Evolutionary conservation across 108 stramenopile species (phyloP).

Genomic region (Tribonema minus): DNA sequence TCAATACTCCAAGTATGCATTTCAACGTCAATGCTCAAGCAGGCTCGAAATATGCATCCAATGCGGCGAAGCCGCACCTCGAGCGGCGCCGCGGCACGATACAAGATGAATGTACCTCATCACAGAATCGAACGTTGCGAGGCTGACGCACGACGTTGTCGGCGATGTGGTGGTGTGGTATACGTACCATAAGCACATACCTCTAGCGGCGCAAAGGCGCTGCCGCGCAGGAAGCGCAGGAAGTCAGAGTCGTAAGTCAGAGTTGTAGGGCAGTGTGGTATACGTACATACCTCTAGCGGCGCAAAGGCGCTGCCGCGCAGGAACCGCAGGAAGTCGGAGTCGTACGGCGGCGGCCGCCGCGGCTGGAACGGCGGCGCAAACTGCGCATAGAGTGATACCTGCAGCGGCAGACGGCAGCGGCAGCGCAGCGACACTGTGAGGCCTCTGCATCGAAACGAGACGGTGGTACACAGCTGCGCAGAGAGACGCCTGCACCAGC

Average conservation of each 20-base stretch:
- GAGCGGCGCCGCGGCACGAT: too few species aligned
- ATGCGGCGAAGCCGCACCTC: too few species aligned
- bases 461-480: not conserved
- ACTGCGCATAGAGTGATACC: slow-evolving; percentile 40
- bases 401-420: not conserved
- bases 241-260: slow-evolving; percentile 22
- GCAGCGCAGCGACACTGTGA: not conserved
- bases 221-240: slow-evolving; percentile 15
- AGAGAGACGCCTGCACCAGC: not conserved
- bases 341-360: slow-evolving; percentile 23
- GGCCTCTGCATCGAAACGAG: too few species aligned
- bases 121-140: too few species aligned
- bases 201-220: slow-evolving; percentile 25
- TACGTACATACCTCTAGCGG: slow-evolving; percentile 13
- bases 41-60: too few species aligned
- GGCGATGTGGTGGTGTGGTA: too few species aligned
- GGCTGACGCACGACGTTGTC: too few species aligned
- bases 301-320: slow-evolving; percentile 31
- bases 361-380: slow-evolving; percentile 30
- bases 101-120: too few species aligned
- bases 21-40: too few species aligned
- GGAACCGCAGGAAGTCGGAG: slow-evolving; percentile 29
- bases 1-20: too few species aligned
- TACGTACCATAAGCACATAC: too few species aligned
- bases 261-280: too few species aligned